Evolutionary conservation across 345 rosid species (phyloP).

Genomic region (Firmiana major): DNA sequence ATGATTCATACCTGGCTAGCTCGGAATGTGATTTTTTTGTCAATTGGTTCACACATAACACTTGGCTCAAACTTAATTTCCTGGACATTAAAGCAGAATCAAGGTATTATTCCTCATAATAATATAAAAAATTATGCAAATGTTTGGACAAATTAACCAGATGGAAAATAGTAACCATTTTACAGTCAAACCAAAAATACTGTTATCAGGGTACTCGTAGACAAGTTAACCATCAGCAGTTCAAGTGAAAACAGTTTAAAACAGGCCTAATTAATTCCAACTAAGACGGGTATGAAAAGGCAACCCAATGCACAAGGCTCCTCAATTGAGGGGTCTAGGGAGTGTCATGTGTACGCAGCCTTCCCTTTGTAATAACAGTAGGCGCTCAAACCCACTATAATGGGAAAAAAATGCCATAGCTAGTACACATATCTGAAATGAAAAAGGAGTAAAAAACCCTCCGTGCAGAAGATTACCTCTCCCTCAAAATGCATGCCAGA

Average conservation of each 20-base stretch:
- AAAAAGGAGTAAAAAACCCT: not conserved
- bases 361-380: too few relatives aligned
- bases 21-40: conserved; percentile 49
- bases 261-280: not conserved
- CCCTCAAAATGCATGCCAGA: not conserved
- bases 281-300: too few relatives aligned
- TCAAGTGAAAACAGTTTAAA: not conserved
- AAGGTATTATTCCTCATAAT: not conserved
- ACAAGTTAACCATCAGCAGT: not conserved
- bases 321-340: too few relatives aligned
- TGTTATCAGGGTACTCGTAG: not conserved
- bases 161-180: not conserved
- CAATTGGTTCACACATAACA: conserved; percentile 65
- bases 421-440: not conserved
- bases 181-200: not conserved
- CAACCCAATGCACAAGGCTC: too few relatives aligned
- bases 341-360: too few relatives aligned
- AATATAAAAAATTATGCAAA: not conserved
- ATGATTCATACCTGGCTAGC: conserved; percentile 48
- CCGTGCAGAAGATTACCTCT: not conserved
- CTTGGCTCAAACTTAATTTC: conserved; percentile 68
- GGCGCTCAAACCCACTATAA: too few relatives aligned
- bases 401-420: not conserved
- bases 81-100: conserved; percentile 35
- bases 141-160: not conserved